Percentiles rank a stretch among this genome's conserved stretches.
Conservation (phyloP, 2,329 filamentous ascomycete genomes). For the Trichoderma cornu-damae region DNA sequence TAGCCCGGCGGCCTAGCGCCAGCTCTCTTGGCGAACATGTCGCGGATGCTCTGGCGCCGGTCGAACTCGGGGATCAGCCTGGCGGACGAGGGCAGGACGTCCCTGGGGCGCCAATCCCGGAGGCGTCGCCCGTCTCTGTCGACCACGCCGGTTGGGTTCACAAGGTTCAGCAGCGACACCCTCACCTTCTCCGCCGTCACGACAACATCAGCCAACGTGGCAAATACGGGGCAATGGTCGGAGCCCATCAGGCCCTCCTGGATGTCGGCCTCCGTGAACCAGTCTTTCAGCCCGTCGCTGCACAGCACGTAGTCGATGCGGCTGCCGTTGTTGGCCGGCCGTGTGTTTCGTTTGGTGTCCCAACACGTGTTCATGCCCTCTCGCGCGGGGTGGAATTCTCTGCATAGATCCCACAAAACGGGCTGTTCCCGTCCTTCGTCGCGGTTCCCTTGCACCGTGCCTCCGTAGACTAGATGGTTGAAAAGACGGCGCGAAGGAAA, state of each 20-base stretch:
- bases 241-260: conserved; percentile 92
- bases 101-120: conserved; percentile 60
- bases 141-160: conserved; percentile 75
- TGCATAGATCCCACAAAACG: conserved; percentile 77
- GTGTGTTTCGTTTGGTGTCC: conserved; percentile 91
- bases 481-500: conserved; percentile 69
- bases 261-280: conserved; percentile 78
- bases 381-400: conserved; percentile 73
- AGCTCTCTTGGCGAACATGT: conserved; percentile 67
- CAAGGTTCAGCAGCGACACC: conserved; percentile 60
- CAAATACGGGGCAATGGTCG: conserved; percentile 93
- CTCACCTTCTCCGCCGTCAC: conserved; percentile 49
- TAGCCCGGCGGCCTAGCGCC: background rate
- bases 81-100: conserved; percentile 69
- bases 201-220: conserved; percentile 58
- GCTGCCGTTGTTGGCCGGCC: conserved; percentile 89
- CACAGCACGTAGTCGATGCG: conserved; percentile 93
- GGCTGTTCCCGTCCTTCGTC: conserved; percentile 66
- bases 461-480: conserved; percentile 76
- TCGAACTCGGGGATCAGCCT: conserved; percentile 85
- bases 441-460: conserved; percentile 59
- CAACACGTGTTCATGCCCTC: conserved; percentile 95
- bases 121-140: conserved; percentile 55
- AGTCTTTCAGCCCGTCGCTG: conserved; percentile 69
- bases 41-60: conserved; percentile 75